These are phyloP conservation scores for Trifolium dubium DNA, from an alignment of 306 rosid species.

Conservation along the genomic window DNA sequence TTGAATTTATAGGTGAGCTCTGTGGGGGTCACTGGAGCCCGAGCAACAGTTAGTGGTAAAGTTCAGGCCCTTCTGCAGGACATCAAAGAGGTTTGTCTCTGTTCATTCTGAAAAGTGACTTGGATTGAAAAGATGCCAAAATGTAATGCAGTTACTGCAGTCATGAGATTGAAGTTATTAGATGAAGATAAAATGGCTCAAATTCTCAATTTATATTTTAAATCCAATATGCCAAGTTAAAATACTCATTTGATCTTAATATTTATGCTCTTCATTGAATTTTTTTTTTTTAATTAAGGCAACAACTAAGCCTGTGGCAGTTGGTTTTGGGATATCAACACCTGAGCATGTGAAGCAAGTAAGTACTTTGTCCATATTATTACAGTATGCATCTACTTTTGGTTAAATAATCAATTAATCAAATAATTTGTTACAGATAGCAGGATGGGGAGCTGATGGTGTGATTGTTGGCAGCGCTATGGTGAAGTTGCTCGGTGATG, in stretches of 20 bases:
- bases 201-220: not conserved
- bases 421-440: constrained; percentile 58
- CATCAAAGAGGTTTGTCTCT: constrained; percentile 77
- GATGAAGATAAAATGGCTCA: not conserved
- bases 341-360: constrained; percentile 95
- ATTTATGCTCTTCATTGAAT: constrained; percentile 11
- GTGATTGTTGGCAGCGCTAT: constrained; percentile 95
- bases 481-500: constrained; percentile 82
- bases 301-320: constrained; percentile 89
- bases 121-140: not conserved
- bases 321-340: constrained; percentile 93
- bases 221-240: constrained; percentile 3
- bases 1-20: constrained; percentile 81
- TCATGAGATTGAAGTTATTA: not conserved
- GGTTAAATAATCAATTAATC: constrained; percentile 7
- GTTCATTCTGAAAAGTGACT: not conserved
- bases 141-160: not conserved
- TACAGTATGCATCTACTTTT: constrained; percentile 24
- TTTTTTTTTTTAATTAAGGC: constrained; percentile 51
- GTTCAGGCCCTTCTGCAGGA: constrained; percentile 73
- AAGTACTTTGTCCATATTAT: constrained; percentile 26
- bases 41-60: constrained; percentile 69
- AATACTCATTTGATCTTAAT: not conserved
- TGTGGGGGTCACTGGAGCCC: constrained; percentile 94
- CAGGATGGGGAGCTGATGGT: constrained; percentile 97